Conservation (phyloP, 1,284 basidiomycete genomes). For the Flammula alnicola region DNA sequence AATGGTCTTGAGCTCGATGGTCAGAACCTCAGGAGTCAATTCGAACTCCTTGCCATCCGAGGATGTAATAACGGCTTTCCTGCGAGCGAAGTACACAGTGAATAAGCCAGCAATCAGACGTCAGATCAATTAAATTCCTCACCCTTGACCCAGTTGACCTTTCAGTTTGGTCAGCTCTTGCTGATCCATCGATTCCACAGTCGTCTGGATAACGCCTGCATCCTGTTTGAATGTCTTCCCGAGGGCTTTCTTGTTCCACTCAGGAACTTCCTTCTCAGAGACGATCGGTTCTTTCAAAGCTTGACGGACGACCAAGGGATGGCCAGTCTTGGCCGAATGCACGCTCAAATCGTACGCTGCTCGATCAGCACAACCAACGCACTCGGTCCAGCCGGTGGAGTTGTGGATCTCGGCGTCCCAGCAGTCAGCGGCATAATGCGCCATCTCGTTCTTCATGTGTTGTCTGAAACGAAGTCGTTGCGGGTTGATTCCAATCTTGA, state of each 20-base stretch:
- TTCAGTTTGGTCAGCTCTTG: conserved; percentile 72
- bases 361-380: conserved; percentile 98
- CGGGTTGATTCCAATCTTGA: conserved; percentile 94
- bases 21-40: conserved; percentile 78
- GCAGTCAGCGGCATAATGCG: conserved; percentile 98
- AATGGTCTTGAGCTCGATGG: conserved; percentile 85
- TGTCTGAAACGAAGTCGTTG: conserved; percentile 89
- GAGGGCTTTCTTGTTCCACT: conserved; percentile 88
- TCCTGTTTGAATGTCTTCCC: conserved; percentile 93
- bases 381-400: conserved; percentile 97
- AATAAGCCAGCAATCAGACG: conserved; percentile 18
- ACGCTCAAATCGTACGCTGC: conserved; percentile 91
- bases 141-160: conserved; percentile 80
- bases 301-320: conserved; percentile 82
- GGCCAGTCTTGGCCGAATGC: conserved; percentile 65
- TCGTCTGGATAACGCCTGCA: conserved; percentile 72
- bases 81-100: conserved; percentile 33
- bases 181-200: conserved; percentile 75
- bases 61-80: conserved; percentile 51
- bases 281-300: conserved; percentile 79
- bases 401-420: conserved; percentile 99
- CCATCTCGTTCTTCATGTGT: conserved; percentile 97
- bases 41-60: conserved; percentile 74
- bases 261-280: conserved; percentile 42
- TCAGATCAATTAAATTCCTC: conserved; percentile 31